Base-by-base conservation (phyloP, 805 yeast species). In the Middelhovenomyces tepae region DNA sequence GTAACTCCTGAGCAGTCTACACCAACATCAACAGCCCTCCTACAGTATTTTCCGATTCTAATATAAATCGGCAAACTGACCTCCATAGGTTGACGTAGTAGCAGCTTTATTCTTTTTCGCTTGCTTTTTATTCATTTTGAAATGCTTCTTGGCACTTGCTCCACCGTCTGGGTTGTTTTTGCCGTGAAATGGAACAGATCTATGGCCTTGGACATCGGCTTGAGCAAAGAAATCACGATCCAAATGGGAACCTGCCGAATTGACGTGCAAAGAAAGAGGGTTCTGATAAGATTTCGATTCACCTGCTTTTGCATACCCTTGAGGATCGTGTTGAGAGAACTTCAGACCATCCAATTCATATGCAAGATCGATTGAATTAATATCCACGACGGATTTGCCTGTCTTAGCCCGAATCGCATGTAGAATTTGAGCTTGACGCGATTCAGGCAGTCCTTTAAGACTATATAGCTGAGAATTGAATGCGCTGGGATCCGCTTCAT, bases 281-380 rank as follows among this genome's bases (percentile, higher is more conserved):
- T 8, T 91, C 89, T 51, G 81, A 86, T 43, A 72, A 76, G 57
- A 91, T n/a, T n/a, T n/a, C 91, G 61, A 91, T 89, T 47, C 81
- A 78, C 37, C 70, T 73, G 11, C 64, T 54, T 32, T 71, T 4
- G 31, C 32, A 22, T 60, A 72, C 16, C 62, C 64, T 22, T 65
- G 67, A 31, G 74, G 78, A 33, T 78, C 65, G 53, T 85, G 94
- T 45, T 78, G 74, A 3, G 94, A 79, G 52, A 86, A 85, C 15
- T 86, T 80, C 49, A 86, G 65, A 42, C 71, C 73, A 24, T 74
- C 64, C 44, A 86, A 65, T 59, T 83, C 94, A 29, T 63, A 66
- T 2, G 85, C 64, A 28, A 86, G 62, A 45, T 82, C 79, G 38
- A 85, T 68, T 1, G 64, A 66, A 15, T 69, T 73, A 2, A 59